A percentile compares a stretch with the other conserved stretches of the same genome.
Evolutionary conservation across 441 rosid genomes (phyloP).

Genomic region (Arabidopsis lyrata): DNA sequence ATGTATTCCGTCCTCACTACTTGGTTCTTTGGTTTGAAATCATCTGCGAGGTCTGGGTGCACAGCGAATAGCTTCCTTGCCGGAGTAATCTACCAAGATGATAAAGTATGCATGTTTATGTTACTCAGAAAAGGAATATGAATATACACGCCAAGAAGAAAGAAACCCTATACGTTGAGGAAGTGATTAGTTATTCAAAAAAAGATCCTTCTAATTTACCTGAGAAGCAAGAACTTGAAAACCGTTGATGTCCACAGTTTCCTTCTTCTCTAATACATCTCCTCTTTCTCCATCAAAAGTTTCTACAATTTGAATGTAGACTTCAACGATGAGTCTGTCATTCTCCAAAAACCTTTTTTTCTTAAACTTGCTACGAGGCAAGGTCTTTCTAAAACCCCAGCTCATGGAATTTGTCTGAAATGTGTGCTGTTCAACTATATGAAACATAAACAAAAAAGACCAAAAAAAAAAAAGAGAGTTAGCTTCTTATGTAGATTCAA

Average conservation of each 20-base stretch:
- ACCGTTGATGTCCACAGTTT: not conserved
- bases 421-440: too few species aligned
- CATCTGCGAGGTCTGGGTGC: not conserved
- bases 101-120: not conserved
- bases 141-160: not conserved
- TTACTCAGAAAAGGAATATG: not conserved
- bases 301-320: not conserved
- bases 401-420: too few species aligned
- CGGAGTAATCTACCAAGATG: not conserved
- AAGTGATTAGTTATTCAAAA: not conserved
- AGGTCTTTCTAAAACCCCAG: not conserved
- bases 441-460: too few species aligned
- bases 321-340: not conserved
- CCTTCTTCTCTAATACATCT: not conserved
- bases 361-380: not conserved
- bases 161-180: not conserved
- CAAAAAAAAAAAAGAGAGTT: too few species aligned
- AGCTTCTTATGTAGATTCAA: too few species aligned
- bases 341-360: not conserved
- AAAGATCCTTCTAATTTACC: not conserved
- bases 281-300: not conserved
- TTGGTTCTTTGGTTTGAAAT: not conserved
- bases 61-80: not conserved
- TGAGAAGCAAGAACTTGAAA: slow-evolving; percentile 5
- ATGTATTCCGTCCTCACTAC: not conserved